Evolutionary conservation across 495 filamentous ascomycete genomes (phyloP).

Genomic region (Apodospora peruviana): DNA sequence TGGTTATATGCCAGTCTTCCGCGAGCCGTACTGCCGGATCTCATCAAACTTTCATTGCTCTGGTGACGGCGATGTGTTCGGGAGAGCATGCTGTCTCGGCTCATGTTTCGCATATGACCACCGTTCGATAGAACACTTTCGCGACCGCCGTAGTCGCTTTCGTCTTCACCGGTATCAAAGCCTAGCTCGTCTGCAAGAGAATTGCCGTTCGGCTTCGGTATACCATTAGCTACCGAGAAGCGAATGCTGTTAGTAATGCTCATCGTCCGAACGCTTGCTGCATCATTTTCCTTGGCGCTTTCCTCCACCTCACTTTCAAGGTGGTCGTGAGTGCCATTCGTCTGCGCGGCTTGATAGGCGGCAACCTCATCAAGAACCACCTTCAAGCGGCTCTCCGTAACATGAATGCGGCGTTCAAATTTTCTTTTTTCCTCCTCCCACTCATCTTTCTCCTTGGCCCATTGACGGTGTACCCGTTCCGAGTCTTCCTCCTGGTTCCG

Average conservation of each 20-base stretch:
- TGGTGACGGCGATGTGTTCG: constrained; percentile 40
- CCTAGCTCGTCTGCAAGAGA: constrained; percentile 88
- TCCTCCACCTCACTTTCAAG: constrained; percentile 51
- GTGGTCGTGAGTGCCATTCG: constrained; percentile 28
- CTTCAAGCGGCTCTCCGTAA: constrained; percentile 81
- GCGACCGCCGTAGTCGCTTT: constrained; percentile 48
- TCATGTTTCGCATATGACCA: constrained; percentile 31
- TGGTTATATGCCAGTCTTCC: constrained; percentile 42
- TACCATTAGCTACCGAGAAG: constrained; percentile 61
- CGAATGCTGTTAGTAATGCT: constrained; percentile 70
- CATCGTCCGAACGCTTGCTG: constrained; percentile 68
- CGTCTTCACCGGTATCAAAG: constrained; percentile 69
- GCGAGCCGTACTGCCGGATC: constrained; percentile 43
- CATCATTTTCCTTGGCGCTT: constrained; percentile 59
- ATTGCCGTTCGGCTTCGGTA: constrained; percentile 55
- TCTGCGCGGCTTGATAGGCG: constrained; percentile 59
- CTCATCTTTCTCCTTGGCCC: constrained; percentile 72
- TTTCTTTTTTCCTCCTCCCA: constrained; percentile 79
- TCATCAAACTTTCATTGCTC: constrained; percentile 46
- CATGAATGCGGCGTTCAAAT: constrained; percentile 76
- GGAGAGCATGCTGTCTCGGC: constrained; percentile 33
- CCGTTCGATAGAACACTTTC: constrained; percentile 45
- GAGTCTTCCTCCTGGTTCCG: constrained; percentile 79
- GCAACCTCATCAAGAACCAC: constrained; percentile 78
- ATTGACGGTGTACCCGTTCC: constrained; percentile 65